Base-by-base conservation (phyloP, 2,329 filamentous ascomycete species). In the Cercospora sp. region DNA sequence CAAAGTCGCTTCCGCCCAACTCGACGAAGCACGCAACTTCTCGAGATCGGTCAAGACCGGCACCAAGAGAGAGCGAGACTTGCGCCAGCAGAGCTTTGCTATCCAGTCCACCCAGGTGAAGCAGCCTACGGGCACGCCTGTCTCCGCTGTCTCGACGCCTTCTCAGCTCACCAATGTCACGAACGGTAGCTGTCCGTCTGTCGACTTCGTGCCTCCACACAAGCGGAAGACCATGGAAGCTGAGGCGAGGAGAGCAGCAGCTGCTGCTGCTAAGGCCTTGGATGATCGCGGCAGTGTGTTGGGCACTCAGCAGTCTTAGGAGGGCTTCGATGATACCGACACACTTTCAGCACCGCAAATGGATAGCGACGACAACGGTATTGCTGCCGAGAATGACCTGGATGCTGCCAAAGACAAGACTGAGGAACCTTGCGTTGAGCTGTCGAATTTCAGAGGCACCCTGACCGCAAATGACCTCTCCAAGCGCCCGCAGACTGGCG, bases 21-120 rank as follows among this genome's bases (percentile, higher is more conserved):
- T 70, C 13, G 66, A 64, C n/a, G 66, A 68, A 51, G 68, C 68
- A 21, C 26, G 43, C 7, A 24, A 37, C 12, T 70, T 70, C 40
- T 40, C 59, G 30, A 51, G 59, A 28, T n/a, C 32, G 24, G 65
- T 65, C 37, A 69, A 61, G 16, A 51, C 18, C 28, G 63, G 60
- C 10, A 59, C 8, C 30, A 59, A 59, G 18, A 59, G 30, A n/a
- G 55, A 21, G 8, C 55, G 55, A 37, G 51, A 59, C 30, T 49
- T 62, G 13, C 16, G 21, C 9, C 53, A 43, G 53, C 12, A 18
- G 18, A 30, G 24, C 21, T 26, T 30, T 53, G 28, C n/a, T 30
- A 32, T 34, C 12, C 51, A 26, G 49, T 28, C 49, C 6, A 13
- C n/a, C 5, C 13, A 55, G 10, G 49, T 55, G 49, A 26, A 55